phyloP scores from a whole-genome alignment of 2,329 filamentous ascomycete species.

The Ophiostoma ips region DNA sequence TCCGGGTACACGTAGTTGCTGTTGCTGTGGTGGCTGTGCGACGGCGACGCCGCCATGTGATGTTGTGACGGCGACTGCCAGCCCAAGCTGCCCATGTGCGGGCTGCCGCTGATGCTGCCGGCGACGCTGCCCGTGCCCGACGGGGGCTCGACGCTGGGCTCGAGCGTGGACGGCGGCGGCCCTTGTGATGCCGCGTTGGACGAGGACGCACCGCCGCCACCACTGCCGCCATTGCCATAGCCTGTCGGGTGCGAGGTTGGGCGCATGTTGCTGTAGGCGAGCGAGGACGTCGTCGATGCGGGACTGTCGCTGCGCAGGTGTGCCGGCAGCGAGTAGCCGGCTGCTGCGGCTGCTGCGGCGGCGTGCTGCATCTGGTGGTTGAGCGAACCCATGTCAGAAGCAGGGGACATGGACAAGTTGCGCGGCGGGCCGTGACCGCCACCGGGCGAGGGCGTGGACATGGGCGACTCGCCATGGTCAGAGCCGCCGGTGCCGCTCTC shows the following conservation, averaged over 20 bases:
- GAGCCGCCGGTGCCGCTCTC: slow-evolving; percentile 50
- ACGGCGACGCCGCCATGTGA: slow-evolving; percentile 4
- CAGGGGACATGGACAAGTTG: slow-evolving; percentile 65
- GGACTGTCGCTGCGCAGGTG: slow-evolving; percentile 70
- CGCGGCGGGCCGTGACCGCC: slow-evolving; percentile 34
- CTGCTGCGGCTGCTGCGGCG: slow-evolving; percentile 25
- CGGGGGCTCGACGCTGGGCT: slow-evolving; percentile 70
- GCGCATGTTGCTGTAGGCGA: slow-evolving; percentile 37
- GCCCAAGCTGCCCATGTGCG: slow-evolving; percentile 66
- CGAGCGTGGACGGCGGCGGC: slow-evolving; percentile 61
- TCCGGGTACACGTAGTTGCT: slow-evolving; percentile 63
- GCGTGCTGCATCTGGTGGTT: slow-evolving; percentile 44
- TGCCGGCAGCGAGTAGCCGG: slow-evolving; percentile 43
- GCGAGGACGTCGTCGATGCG: slow-evolving; percentile 43
- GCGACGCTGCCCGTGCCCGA: slow-evolving; percentile 43
- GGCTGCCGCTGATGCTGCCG: slow-evolving; percentile 63
- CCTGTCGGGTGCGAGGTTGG: slow-evolving; percentile 76
- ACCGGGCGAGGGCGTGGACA: slow-evolving; percentile 72
- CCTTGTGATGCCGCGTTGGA: neutral
- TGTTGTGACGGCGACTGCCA: slow-evolving; percentile 69
- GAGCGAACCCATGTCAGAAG: slow-evolving; percentile 56
- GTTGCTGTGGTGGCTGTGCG: slow-evolving; percentile 6
- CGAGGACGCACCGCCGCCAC: neutral
- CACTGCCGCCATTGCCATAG: slow-evolving; percentile 43
- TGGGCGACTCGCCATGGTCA: slow-evolving; percentile 45